phyloP scores from a whole-genome alignment of 352 stramenopile species.

The Pythium aristosporum region DNA sequence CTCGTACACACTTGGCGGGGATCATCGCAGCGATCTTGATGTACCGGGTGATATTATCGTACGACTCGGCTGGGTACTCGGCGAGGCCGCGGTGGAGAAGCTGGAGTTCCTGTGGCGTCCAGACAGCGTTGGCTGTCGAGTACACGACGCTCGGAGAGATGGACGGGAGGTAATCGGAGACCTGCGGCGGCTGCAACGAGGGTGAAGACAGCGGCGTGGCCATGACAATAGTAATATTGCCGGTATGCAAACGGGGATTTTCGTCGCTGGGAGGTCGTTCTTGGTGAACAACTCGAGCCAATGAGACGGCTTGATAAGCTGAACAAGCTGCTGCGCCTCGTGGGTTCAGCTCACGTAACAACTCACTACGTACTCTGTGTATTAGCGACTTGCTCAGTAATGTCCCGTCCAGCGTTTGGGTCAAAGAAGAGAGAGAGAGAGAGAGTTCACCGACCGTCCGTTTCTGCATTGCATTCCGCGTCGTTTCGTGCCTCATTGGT shows the following conservation, averaged over 20 bases:
- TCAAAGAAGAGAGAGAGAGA: not conserved
- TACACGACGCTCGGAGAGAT: constrained; percentile 64
- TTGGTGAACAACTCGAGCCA: constrained; percentile 18
- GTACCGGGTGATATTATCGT: constrained; percentile 82
- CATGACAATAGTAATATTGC: not conserved
- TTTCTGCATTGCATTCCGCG: constrained; percentile 2
- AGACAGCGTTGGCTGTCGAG: constrained; percentile 54
- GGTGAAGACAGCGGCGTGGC: constrained; percentile 19
- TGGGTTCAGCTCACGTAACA: constrained; percentile 4
- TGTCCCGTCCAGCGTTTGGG: not conserved
- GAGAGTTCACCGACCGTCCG: not conserved
- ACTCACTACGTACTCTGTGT: not conserved
- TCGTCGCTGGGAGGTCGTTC: constrained; percentile 2
- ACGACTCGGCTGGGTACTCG: constrained; percentile 54
- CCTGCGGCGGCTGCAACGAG: constrained; percentile 11
- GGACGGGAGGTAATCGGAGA: constrained; percentile 36
- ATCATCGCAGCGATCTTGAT: constrained; percentile 77
- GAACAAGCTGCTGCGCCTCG: constrained; percentile 6
- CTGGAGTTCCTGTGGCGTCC: constrained; percentile 66
- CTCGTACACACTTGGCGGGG: constrained; percentile 66
- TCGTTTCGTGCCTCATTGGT: constrained; percentile 9
- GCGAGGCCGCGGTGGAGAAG: constrained; percentile 53
- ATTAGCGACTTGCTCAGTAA: not conserved
- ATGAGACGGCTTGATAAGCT: not conserved
- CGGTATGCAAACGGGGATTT: not conserved